Base-by-base conservation (phyloP, 805 yeast genomes). In the Spathaspora girioi region DNA sequence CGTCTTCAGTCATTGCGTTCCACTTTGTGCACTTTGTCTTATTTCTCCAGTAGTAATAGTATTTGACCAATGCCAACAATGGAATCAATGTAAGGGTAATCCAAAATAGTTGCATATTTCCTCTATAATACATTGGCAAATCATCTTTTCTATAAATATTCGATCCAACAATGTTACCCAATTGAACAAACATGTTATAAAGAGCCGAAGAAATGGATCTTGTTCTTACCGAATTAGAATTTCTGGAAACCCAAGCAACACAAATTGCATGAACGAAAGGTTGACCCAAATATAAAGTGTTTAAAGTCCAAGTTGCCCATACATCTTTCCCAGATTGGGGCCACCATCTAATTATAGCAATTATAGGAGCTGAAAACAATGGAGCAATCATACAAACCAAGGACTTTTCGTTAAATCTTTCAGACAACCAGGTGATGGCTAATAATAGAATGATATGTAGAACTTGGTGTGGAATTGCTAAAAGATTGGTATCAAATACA, bases 161-260 rank as follows among this genome's bases (percentile, higher is more conserved):
- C 6, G 83, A 69, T 2, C 82, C 68, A 10, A 79, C 67, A 46
- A 86, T 81, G 15, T 70, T 64, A 1, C 83, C 86, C 0, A 80
- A 69, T 60, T 86, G 91, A 0, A 80, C 81, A 62, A 75, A 78
- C 74, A 84, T 83, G 59, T 85, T 86, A 60, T 80, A 84, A 46
- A 86, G 51, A 0, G 90, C 83, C 0, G 89, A 81, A 11, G 86
- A 76, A 5, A 86, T 82, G 0, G 90, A 80, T 57, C 92, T 70
- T 2, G 81, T 69, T n/a, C 84, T 66, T 26, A 86, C 86, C 0
- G 85, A 73, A 62, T 81, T 79, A 6, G 89, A 76, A 58, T 84
- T 84, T 29, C 79, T 64, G 0, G 90, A 83, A 50, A 82, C 77
- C 83, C 88, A 81, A 26, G 80, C 40, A 23, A 53, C 56, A 46